Conservation (phyloP, 208 protist species). For the Trypanosoma platydactyli region DNA sequence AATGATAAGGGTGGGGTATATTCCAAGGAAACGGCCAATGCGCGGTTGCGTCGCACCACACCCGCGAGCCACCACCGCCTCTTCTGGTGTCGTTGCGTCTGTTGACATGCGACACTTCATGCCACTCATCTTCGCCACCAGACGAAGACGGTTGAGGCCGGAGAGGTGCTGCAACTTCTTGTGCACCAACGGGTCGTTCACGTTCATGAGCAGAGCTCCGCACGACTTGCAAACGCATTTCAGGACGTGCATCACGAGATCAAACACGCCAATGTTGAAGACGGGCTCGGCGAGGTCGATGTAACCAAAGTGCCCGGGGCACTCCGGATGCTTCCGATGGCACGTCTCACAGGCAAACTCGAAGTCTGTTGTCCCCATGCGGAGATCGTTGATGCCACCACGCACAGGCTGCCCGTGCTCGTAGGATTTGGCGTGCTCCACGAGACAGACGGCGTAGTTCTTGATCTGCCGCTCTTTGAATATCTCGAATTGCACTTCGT, state of each 20-base stretch:
- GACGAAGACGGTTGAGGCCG: constrained; percentile 72
- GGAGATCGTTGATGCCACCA: constrained; percentile 87
- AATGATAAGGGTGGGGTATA: constrained; percentile 78
- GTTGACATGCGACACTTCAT: constrained; percentile 70
- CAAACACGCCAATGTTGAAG: constrained; percentile 97
- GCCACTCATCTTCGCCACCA: constrained; percentile 68
- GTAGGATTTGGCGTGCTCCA: constrained; percentile 87
- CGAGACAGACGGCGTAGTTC: constrained; percentile 79
- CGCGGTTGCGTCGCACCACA: constrained; percentile 83
- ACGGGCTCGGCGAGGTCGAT: constrained; percentile 97
- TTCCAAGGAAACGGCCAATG: constrained; percentile 64
- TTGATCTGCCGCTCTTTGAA: constrained; percentile 90
- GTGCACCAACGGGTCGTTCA: constrained; percentile 37
- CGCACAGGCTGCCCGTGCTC: constrained; percentile 76
- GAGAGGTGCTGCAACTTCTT: constrained; percentile 56
- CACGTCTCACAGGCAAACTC: constrained; percentile 86
- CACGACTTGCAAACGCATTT: constrained; percentile 98
- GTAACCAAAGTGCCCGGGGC: constrained; percentile 99
- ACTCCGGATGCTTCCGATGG: constrained; percentile 74
- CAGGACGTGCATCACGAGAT: constrained; percentile 93
- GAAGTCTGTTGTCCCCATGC: constrained; percentile 88
- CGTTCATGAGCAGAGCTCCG: constrained; percentile 87
- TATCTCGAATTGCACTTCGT: constrained; percentile 83
- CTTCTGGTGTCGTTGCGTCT: constrained; percentile 20
- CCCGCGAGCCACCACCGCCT: constrained; percentile 52